Base-by-base conservation (phyloP, 345 rosid genomes). In the Rhizophora apiculata region DNA sequence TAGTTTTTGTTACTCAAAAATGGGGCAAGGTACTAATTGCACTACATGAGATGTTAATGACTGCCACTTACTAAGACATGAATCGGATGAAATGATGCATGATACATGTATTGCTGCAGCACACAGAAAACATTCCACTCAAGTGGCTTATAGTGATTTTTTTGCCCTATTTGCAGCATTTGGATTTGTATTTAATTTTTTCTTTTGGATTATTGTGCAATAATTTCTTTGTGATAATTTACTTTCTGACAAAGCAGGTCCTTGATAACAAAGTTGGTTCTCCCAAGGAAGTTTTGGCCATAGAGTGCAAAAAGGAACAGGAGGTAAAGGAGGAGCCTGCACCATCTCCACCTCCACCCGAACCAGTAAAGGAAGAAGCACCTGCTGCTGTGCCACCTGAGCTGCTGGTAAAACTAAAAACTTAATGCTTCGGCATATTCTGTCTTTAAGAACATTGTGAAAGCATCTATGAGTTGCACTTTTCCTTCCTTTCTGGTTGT, bases 271-370 rank as follows among this genome's bases (percentile, higher is more conserved):
- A 85, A 82, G 72, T 79, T 85, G 70, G 78, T 61, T 79, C 95
- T 29, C 88, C 96, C 27, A 87, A 84, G 80, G 97, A 92, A 78
- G 67, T 84, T 59, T 77, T 95, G 82, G 92, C 93, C 70, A 90
- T 90, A 67, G 99, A 92, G 74, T 82, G 82, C 79, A 86, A 76
- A 77, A 86, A 80, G 69, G 69, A 87, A 18, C 68, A 77, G 15
- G 84, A 84, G 79, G 83, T 78, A 46, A 81, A 81, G 76, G 89
- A 82, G 76, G 86, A 80, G 76, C 62, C 56, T 58, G 83, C 87
- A 16, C 76, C 78, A 52, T 80, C 85, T 13, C 83, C 87, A 31
- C 86, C 91, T 71, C 77, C 73, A 5, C 86, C 89, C 30, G 87
- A 87, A 84, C 89, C 89, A 34, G 85, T 81, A 63, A 86, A 90